These are phyloP conservation scores for Panicum virgatum DNA, from an alignment of 202 grass and related monocot species.

Conservation along the genomic window DNA sequence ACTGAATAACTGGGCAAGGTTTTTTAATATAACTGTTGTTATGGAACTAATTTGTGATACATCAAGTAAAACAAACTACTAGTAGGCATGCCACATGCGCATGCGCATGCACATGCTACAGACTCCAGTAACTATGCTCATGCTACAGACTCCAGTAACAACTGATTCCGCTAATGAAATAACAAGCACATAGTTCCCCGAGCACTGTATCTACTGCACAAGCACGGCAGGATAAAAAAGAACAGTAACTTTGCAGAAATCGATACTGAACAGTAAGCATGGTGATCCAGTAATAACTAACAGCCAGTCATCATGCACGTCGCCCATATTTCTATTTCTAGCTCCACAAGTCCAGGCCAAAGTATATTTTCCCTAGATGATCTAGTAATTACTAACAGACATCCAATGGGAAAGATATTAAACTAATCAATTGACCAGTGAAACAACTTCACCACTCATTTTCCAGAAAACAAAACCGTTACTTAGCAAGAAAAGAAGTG, in stretches of 20 bases:
- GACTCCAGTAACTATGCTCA: not conserved
- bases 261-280: not conserved
- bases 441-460: not conserved
- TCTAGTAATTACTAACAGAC: not conserved
- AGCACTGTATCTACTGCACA: too few species aligned
- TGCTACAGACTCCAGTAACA: not conserved
- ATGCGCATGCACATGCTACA: too few species aligned
- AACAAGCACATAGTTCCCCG: not conserved
- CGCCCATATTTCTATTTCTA: too few species aligned
- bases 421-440: not conserved
- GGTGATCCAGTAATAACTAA: not conserved
- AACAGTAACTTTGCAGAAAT: not conserved
- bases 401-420: not conserved
- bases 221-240: not conserved
- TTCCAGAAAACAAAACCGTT: not conserved
- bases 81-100: not conserved
- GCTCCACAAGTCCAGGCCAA: not conserved
- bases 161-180: not conserved
- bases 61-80: constrained; percentile 21
- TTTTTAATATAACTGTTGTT: not conserved
- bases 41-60: not conserved
- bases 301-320: not conserved
- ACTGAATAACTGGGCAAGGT: not conserved
- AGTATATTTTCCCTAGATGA: not conserved
- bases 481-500: constrained; percentile 1